Conservation (phyloP, 2,329 filamentous ascomycete species). For the Aureobasidium sp. region DNA sequence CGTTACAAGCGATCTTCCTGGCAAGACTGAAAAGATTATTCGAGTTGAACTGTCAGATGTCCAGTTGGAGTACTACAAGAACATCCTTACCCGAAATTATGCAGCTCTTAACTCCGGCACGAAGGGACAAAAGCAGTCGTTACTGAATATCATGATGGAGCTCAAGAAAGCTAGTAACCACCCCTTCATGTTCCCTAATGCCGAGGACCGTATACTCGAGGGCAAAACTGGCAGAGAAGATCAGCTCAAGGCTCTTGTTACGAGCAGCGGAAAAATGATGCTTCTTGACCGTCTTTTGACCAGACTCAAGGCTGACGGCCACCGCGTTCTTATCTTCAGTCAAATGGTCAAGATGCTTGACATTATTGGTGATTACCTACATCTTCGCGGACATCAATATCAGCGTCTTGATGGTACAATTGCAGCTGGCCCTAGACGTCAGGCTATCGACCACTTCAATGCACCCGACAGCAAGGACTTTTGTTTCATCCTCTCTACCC, state of each 20-base stretch:
- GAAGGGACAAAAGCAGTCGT: slow-evolving; percentile 84
- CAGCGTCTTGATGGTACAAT: slow-evolving; percentile 95
- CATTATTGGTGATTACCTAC: slow-evolving; percentile 88
- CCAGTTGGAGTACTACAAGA: slow-evolving; percentile 97
- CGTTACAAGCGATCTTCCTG: slow-evolving; percentile 90
- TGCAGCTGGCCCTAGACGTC: slow-evolving; percentile 73
- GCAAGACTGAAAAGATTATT: slow-evolving; percentile 98
- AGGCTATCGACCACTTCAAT: slow-evolving; percentile 98
- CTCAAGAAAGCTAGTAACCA: slow-evolving; percentile 99
- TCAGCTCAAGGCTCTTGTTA: slow-evolving; percentile 84
- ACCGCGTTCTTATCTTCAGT: slow-evolving; percentile 95
- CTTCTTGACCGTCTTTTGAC: slow-evolving; percentile 88
- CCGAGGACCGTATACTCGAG: slow-evolving; percentile 75
- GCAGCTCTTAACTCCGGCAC: slow-evolving; percentile 85
- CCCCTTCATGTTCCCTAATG: slow-evolving; percentile 93
- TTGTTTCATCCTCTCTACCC: slow-evolving; percentile 88
- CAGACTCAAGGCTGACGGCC: slow-evolving; percentile 87
- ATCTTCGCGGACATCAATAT: slow-evolving; percentile 87
- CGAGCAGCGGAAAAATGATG: slow-evolving; percentile 99
- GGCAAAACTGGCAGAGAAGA: slow-evolving; percentile 76
- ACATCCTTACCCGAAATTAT: slow-evolving; percentile 95
- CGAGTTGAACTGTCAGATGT: slow-evolving; percentile 94
- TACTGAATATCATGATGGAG: slow-evolving; percentile 99
- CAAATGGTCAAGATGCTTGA: slow-evolving; percentile 99
- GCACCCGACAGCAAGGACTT: slow-evolving; percentile 94